These are phyloP conservation scores for Botrytis elliptica DNA, from an alignment of 2,329 filamentous ascomycete genomes.

Conservation along the genomic window DNA sequence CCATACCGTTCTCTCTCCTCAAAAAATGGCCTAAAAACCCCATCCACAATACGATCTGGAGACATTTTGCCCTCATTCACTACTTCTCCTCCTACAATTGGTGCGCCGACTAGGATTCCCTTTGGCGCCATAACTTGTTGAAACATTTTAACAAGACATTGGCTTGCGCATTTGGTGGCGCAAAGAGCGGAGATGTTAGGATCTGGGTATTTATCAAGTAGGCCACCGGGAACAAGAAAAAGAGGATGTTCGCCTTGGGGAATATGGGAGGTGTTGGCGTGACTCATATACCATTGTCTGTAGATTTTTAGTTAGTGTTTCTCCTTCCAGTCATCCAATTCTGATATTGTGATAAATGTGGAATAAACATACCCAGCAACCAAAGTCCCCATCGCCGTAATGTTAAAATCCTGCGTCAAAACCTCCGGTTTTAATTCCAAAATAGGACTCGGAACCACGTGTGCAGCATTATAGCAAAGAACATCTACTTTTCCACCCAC, in stretches of 20 bases:
- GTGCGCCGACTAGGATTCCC: conserved; percentile 9
- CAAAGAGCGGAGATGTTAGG: background rate
- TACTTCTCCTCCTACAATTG: conserved; percentile 2
- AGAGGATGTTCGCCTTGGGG: background rate
- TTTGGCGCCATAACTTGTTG: background rate
- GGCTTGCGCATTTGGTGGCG: conserved; percentile 5
- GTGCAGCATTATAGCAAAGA: conserved; percentile 12
- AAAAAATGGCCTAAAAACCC: conserved; percentile 11
- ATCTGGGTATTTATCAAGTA: conserved; percentile 8
- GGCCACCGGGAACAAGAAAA: background rate
- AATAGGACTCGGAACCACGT: background rate
- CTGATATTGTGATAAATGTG: background rate
- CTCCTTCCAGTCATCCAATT: background rate
- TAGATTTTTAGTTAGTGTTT: background rate
- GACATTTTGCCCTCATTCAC: conserved; percentile 1
- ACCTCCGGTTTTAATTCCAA: background rate
- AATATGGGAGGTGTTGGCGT: conserved; percentile 6
- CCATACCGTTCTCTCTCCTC: conserved; percentile 6
- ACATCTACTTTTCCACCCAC: conserved; percentile 5
- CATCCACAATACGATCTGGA: conserved; percentile 4
- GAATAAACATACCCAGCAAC: conserved; percentile 8
- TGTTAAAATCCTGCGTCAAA: conserved; percentile 9
- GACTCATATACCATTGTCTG: conserved; percentile 7
- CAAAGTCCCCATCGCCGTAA: background rate
- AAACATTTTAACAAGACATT: conserved; percentile 15